Percentiles rank a stretch among this genome's conserved stretches.
Evolutionary conservation across 1,284 basidiomycete genomes (phyloP).

Genomic region (Mycosarcoma mackinlayi): DNA sequence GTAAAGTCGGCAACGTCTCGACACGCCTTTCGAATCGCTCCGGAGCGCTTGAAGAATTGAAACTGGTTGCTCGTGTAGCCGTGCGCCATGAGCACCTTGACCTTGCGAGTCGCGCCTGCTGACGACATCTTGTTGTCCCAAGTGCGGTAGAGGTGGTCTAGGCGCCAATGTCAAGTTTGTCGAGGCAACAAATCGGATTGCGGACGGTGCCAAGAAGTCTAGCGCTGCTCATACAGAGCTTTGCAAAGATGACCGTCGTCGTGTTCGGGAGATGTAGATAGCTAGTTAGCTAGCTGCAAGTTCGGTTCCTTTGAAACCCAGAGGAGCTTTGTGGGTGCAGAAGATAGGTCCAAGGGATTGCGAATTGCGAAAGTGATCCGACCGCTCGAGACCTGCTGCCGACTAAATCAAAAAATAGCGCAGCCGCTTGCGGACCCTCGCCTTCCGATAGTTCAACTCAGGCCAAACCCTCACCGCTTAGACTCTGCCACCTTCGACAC

Average conservation of each 20-base stretch:
- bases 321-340: no score
- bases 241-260: no score
- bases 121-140: constrained; percentile 24
- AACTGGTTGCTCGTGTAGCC: constrained; percentile 66
- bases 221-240: no score
- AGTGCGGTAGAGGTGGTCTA: background rate
- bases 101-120: constrained; percentile 41
- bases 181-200: no score
- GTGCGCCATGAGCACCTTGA: constrained; percentile 62
- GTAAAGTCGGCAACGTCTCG: constrained; percentile 63
- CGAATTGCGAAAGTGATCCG: no score
- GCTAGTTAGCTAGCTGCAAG: no score
- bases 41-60: constrained; percentile 53
- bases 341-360: no score
- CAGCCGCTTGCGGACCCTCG: background rate
- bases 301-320: no score
- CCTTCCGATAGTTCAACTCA: background rate
- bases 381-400: no score
- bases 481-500: no score
- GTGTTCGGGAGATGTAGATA: no score
- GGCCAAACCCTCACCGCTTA: background rate
- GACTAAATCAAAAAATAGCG: background rate
- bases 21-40: constrained; percentile 63
- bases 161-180: background rate
- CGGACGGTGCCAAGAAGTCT: no score